A percentile compares a stretch with the other conserved stretches of the same genome.
phyloP scores from a whole-genome alignment of 306 rosid genomes.

The Leucaena leucocephala region DNA sequence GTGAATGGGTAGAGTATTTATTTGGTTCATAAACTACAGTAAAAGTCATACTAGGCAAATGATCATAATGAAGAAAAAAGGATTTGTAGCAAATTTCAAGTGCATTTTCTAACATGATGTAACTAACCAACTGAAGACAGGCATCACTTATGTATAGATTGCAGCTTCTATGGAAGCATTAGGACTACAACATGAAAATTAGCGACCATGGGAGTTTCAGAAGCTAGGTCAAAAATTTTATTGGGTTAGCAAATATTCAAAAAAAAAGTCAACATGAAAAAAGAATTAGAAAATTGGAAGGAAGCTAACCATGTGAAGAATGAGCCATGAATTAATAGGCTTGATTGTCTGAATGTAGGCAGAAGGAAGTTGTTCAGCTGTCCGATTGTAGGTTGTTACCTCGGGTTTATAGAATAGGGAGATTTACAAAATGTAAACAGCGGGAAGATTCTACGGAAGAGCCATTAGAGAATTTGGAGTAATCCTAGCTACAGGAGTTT shows the following conservation, averaged over 20 bases:
- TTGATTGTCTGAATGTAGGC: background rate
- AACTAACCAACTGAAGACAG: conserved; percentile 22
- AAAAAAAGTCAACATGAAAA: background rate
- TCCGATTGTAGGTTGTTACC: background rate
- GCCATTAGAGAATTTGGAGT: background rate
- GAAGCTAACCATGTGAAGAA: background rate
- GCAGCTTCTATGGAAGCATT: conserved; percentile 14
- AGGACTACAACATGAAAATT: background rate
- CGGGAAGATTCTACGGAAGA: background rate
- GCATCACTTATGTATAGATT: background rate
- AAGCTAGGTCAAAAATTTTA: background rate
- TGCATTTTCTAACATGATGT: conserved; percentile 11
- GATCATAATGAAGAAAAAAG: conserved; percentile 26
- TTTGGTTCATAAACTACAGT: background rate
- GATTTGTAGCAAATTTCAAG: background rate
- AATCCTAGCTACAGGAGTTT: background rate
- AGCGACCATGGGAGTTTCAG: background rate
- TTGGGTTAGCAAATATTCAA: background rate
- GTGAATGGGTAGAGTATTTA: background rate
- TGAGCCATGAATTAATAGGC: background rate
- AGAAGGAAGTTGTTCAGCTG: background rate
- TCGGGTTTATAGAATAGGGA: background rate
- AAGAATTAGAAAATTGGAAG: background rate
- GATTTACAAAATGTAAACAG: background rate
- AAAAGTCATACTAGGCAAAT: conserved; percentile 22